Evolutionary conservation across 371 early-diverging fungal genomes (phyloP).

Genomic region (Quaeritorhiza haematococci): DNA sequence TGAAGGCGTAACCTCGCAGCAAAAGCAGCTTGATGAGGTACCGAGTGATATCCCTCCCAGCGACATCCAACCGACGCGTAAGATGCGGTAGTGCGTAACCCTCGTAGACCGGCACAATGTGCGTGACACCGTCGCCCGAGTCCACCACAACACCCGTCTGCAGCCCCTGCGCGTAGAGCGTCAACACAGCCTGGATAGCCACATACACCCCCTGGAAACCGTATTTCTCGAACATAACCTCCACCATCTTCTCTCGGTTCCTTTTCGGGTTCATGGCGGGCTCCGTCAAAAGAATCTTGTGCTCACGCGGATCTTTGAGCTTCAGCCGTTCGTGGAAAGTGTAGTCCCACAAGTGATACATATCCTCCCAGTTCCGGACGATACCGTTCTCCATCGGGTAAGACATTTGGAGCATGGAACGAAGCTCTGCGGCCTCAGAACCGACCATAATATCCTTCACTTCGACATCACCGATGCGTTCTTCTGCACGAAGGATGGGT

Average conservation of each 20-base stretch:
- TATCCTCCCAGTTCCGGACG: constrained; percentile 95
- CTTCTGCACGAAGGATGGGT: constrained; percentile 95
- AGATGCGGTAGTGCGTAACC: constrained; percentile 90
- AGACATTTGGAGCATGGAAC: constrained; percentile 86
- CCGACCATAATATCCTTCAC: constrained; percentile 96
- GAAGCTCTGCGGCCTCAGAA: constrained; percentile 87
- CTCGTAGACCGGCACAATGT: constrained; percentile 95
- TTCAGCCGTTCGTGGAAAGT: constrained; percentile 88
- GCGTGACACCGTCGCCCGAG: constrained; percentile 96
- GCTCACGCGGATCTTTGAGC: constrained; percentile 73
- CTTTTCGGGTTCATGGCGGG: constrained; percentile 91
- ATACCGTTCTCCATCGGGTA: constrained; percentile 99
- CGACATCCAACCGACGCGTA: constrained; percentile 89
- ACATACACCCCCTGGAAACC: constrained; percentile 90
- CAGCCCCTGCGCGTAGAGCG: constrained; percentile 92
- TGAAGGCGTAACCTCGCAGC: constrained; percentile 92
- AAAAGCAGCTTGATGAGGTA: constrained; percentile 92
- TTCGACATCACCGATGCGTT: constrained; percentile 63
- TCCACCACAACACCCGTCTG: constrained; percentile 96
- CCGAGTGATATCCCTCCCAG: constrained; percentile 93
- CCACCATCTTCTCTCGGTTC: constrained; percentile 89
- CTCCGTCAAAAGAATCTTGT: constrained; percentile 92
- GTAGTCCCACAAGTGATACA: constrained; percentile 96
- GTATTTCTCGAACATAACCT: constrained; percentile 93
- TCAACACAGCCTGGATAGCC: constrained; percentile 95